phyloP scores from a whole-genome alignment of 345 rosid species.

The Xanthoceras sorbifolium region DNA sequence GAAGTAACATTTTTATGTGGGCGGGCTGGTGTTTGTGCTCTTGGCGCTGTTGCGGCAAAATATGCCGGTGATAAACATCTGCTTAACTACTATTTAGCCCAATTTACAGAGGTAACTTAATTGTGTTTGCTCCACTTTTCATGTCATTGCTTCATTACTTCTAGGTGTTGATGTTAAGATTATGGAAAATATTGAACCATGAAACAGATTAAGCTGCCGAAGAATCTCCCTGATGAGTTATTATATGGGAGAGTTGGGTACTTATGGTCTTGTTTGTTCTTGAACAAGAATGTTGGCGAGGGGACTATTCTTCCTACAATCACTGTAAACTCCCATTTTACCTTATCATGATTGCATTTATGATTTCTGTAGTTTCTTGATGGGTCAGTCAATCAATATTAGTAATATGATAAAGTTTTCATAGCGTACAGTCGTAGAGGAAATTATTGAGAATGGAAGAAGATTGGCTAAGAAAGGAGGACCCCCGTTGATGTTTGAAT shows the following conservation, averaged over 20 bases:
- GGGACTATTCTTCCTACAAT: constrained; percentile 44
- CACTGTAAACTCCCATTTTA: constrained; percentile 36
- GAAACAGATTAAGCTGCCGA: constrained; percentile 55
- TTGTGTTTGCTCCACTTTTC: constrained; percentile 2
- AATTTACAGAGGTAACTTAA: constrained; percentile 45
- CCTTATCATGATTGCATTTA: neutral
- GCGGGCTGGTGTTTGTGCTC: constrained; percentile 66
- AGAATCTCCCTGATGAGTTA: constrained; percentile 51
- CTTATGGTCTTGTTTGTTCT: constrained; percentile 62
- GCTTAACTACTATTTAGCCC: constrained; percentile 38
- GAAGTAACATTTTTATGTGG: constrained; percentile 66
- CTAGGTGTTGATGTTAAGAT: neutral
- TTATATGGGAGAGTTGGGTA: constrained; percentile 68
- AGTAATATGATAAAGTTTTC: constrained; percentile 10
- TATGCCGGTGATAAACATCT: constrained; percentile 42
- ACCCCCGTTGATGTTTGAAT: constrained; percentile 67
- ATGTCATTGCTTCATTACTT: neutral
- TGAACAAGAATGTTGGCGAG: constrained; percentile 51
- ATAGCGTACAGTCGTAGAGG: constrained; percentile 50
- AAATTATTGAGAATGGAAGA: constrained; percentile 55
- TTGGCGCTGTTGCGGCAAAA: constrained; percentile 69
- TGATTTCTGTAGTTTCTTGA: neutral
- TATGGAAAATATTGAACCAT: neutral
- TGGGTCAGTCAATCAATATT: neutral
- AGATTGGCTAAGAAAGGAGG: constrained; percentile 36